A percentile compares a stretch with the other conserved stretches of the same genome.
Evolutionary conservation across 805 yeast species (phyloP).

Genomic region (Monosporozyma solicola): DNA sequence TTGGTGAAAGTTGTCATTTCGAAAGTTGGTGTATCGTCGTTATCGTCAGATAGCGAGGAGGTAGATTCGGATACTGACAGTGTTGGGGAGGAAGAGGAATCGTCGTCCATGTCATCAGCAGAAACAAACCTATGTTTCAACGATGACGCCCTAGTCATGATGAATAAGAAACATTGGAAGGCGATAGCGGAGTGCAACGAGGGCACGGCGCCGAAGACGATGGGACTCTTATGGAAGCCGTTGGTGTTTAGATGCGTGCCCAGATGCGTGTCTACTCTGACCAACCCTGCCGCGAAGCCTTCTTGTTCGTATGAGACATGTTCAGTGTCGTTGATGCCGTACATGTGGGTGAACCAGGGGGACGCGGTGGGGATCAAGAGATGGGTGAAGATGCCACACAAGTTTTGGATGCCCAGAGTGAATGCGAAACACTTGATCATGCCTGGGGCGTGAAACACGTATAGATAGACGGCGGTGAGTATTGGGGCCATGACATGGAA

Average conservation of each 20-base stretch:
- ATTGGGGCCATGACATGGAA: conserved; percentile 55
- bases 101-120: neutral
- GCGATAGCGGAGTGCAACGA: conserved; percentile 63
- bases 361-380: conserved; percentile 61
- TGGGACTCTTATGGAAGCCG: conserved; percentile 60
- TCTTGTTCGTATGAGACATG: conserved; percentile 51
- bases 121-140: conserved; percentile 16
- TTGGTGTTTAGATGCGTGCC: conserved; percentile 52
- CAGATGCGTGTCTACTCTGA: conserved; percentile 52
- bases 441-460: conserved; percentile 61
- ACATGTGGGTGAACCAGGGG: conserved; percentile 60
- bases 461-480: conserved; percentile 51
- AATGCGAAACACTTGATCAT: conserved; percentile 43
- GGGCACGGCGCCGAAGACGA: conserved; percentile 60
- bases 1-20: neutral
- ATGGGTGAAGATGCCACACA: conserved; percentile 53
- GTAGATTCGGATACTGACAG: conserved; percentile 3
- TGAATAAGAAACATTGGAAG: conserved; percentile 37
- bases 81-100: conserved; percentile 3
- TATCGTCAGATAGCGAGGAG: conserved; percentile 1
- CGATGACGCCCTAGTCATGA: conserved; percentile 31
- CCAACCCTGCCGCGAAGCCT: conserved; percentile 65
- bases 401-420: conserved; percentile 53
- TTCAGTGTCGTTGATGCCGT: conserved; percentile 43
- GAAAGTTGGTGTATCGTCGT: neutral